Evolutionary conservation across 495 filamentous ascomycete species (phyloP), one percentile per base, ranked within the genome.

Genomic region (Astrocystis sublimbata): DNA sequence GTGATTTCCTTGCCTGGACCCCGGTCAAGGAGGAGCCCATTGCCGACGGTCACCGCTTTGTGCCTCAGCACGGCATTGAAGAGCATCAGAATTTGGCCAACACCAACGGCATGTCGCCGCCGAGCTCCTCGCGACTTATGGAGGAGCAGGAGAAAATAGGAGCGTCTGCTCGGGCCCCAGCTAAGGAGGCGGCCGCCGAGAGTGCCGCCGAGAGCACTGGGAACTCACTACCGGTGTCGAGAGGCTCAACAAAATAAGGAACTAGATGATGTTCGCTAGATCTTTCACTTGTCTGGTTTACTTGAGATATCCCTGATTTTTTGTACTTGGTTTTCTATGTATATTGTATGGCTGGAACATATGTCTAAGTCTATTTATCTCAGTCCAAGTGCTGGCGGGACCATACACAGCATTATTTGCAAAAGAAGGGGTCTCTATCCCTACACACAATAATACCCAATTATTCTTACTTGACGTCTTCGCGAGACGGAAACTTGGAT

Each of bases 1-100:
- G 94, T 62, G 94, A 98, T 74, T 98, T 97, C 80, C 85, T 97
- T 15, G 94, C 94, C 46, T 98, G 94, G 94, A 97, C 92, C 4
- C 93, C 94, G 0, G 89, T 91, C 59, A 90, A 90, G 74, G 86
- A 89, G 35, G 88, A 88, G 64, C 79, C 76, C 33, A 83, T 82
- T 49, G 84, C 88, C 42, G 83, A 88, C 68, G 78, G 88, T 63
- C 84, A 89, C 61, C 81, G 87, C 1, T 81, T 86, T 55, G 79
- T 84, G 17, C 86, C 91, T 17, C 85, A 91, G 65, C 91, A 96
- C 76, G 92, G 92, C 46, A 96, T 96, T 66, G 78, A 79, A 51
- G 86, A 89, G 67, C 92, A 96, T 76, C 85, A 83, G 53, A 80
- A 88, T 63, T 88, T 91, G 85, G 85, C 71, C 2, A 69, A 69